Evolutionary conservation across 1,139 yeast genomes (phyloP), one percentile per base, ranked within the genome.

Genomic region (Petasospora rhodanensis): DNA sequence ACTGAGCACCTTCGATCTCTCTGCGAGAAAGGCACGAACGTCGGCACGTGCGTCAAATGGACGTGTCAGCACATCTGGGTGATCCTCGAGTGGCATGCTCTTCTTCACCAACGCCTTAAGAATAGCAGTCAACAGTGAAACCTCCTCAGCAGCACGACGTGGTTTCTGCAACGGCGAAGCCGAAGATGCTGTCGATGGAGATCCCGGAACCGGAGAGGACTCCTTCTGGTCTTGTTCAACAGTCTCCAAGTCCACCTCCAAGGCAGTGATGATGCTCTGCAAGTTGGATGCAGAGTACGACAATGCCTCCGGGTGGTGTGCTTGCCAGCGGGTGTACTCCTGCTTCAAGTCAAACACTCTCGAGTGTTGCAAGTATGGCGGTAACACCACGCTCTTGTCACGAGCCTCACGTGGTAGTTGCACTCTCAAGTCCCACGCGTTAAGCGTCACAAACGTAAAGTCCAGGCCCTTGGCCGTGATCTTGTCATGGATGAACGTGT

Each of bases 21-120:
- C 96, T 10, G 68, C 63, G 29, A 77, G 56, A 52, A 89, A 89
- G 3, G 76, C 74, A 29, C 72, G 64, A 31, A 78, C 70, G 51
- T 89, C 96, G 24, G 81, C 70, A 17, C 74, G 73, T 21, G 79
- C 66, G 55, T 89, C 95, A 49, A 79, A 76, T 1, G 96, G 95
- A 38, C 69, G 71, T 6, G 79, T 74, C 37, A 85, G 66, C 13
- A 83, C 83, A 28, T 64, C 62, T 6, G 70, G 61, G 41, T 72
- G 76, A 24, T 69, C 73, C 18, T 68, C 75, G 4, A 64, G 38
- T 3, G 83, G 80, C 17, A 66, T 59, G 7, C 84, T 71, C 47
- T 70, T 75, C 41, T 66, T 64, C 25, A 73, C 63, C 38, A 86
- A 61, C 34, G 73, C 73, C 25, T 59, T 56, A 33, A 81, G 58